Conservation (phyloP, 2,329 filamentous ascomycete species). For the Aspergillus melleus region DNA sequence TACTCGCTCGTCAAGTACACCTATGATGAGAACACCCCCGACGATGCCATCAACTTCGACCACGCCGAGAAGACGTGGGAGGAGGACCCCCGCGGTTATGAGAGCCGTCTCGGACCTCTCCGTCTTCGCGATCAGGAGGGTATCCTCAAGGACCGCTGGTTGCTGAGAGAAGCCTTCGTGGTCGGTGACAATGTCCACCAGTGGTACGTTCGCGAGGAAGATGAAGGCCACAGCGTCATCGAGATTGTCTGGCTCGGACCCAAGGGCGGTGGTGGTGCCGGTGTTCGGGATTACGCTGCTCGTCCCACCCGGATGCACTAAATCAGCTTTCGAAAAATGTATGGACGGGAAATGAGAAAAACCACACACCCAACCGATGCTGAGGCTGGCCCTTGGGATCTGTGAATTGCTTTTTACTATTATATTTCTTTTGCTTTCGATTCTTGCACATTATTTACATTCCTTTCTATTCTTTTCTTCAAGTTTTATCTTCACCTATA, state of each 20-base stretch:
- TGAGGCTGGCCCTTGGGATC: conserved; percentile 38
- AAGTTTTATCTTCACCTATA: conserved; percentile 7
- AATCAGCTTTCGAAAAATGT: conserved; percentile 11
- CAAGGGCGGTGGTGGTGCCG: conserved; percentile 38
- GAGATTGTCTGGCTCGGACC: conserved; percentile 47
- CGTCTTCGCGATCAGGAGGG: conserved; percentile 41
- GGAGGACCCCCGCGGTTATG: conserved; percentile 43
- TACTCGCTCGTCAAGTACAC: conserved; percentile 47
- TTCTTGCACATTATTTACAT: conserved; percentile 40
- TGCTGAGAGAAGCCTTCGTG: conserved; percentile 39
- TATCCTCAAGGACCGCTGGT: conserved; percentile 43
- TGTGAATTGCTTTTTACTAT: conserved; percentile 15
- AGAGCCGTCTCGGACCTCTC: conserved; percentile 41
- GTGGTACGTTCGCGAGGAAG: conserved; percentile 42
- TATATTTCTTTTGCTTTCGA: conserved; percentile 17
- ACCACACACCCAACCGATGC: conserved; percentile 22
- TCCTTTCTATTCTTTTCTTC: conserved; percentile 15
- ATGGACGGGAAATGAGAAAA: conserved; percentile 16
- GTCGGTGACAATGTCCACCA: conserved; percentile 47
- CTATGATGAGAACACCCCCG: conserved; percentile 34
- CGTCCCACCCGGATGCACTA: conserved; percentile 28
- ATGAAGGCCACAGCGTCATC: conserved; percentile 43
- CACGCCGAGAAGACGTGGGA: conserved; percentile 47
- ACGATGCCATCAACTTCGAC: conserved; percentile 45
- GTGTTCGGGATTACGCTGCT: conserved; percentile 31